phyloP scores from a whole-genome alignment of 441 rosid species.

The Pelargonium fulgidum region DNA sequence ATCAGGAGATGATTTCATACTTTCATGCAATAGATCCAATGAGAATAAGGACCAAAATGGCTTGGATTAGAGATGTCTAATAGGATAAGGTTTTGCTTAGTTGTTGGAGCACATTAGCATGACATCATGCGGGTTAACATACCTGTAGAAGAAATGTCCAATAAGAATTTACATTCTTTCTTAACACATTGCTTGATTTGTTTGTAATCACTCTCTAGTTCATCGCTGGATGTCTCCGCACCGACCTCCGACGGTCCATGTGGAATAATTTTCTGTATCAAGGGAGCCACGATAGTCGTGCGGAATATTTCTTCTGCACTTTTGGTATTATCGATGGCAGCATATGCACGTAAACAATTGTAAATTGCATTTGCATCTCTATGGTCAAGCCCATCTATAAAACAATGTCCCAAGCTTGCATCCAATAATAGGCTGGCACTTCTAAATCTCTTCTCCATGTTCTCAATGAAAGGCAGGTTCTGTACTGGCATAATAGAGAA shows the following conservation, averaged over 20 bases:
- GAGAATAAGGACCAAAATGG: not conserved
- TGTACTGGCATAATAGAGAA: constrained; percentile 75
- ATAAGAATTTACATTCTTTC: constrained; percentile 70
- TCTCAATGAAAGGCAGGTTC: constrained; percentile 91
- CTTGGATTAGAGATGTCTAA: not conserved
- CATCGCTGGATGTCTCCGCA: constrained; percentile 53
- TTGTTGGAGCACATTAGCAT: not conserved
- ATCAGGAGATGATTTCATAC: not conserved
- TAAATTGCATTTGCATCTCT: constrained; percentile 77
- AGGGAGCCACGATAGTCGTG: constrained; percentile 64
- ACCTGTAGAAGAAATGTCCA: constrained; percentile 83
- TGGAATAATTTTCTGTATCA: constrained; percentile 54
- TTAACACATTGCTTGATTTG: constrained; percentile 56
- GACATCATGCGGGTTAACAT: constrained; percentile 13
- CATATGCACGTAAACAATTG: constrained; percentile 93
- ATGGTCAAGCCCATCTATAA: constrained; percentile 77
- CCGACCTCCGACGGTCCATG: constrained; percentile 42
- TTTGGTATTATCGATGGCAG: constrained; percentile 74
- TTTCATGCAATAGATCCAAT: too few species aligned
- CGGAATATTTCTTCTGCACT: constrained; percentile 85
- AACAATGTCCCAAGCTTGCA: constrained; percentile 96
- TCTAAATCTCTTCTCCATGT: constrained; percentile 93
- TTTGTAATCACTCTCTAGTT: constrained; percentile 69
- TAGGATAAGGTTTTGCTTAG: not conserved
- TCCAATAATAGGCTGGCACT: constrained; percentile 77